Base-by-base conservation (phyloP, 139 green algal species). In the Haematococcus lacustris region DNA sequence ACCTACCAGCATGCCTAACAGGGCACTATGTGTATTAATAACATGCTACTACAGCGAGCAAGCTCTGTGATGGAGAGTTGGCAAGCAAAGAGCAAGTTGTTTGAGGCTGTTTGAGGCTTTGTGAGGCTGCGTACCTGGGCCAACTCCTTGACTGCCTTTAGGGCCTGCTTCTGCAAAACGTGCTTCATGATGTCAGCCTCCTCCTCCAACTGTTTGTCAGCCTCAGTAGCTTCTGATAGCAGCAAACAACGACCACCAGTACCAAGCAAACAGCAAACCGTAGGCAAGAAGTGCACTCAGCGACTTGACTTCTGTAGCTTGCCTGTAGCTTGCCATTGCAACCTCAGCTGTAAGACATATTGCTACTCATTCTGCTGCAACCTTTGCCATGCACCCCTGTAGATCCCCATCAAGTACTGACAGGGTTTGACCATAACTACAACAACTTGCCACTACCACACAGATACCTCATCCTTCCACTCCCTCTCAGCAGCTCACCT, bases 131-230 rank as follows among this genome's bases (percentile, higher is more conserved):
- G 6, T 63, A 89, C 91, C 83, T 89, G 88, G 1, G 95, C 95
- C 70, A 98, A 84, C 84, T 99, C 95, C 81, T 93, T 88, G 39
- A 93, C 94, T 25, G 84, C 90, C 80, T 95, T 95, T 28, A 99
- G 88, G 57, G 94, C 92, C 71, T 89, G 85, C 74, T 90, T 93
- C 72, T 94, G 87, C n/a, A 86, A 88, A 57, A 98, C 84, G 64
- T 90, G 72, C 38, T 87, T 83, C 85, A 99, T 83, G 43, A 99
- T 91, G 65, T 96, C 91, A 38, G 80, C 59, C 84, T 98, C 94
- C 84, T 99, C 90, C 69, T 87, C 73, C 53, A 86, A 66, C 62
- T 78, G 60, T 59, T 88, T 85, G 71, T 96, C 85, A 39, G 82
- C 78, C 65, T 91, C 87, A 2, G 83, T 92, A 70, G 90, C 81